Conservation (phyloP, 352 stramenopile genomes). For the Phytopythium vexans region DNA sequence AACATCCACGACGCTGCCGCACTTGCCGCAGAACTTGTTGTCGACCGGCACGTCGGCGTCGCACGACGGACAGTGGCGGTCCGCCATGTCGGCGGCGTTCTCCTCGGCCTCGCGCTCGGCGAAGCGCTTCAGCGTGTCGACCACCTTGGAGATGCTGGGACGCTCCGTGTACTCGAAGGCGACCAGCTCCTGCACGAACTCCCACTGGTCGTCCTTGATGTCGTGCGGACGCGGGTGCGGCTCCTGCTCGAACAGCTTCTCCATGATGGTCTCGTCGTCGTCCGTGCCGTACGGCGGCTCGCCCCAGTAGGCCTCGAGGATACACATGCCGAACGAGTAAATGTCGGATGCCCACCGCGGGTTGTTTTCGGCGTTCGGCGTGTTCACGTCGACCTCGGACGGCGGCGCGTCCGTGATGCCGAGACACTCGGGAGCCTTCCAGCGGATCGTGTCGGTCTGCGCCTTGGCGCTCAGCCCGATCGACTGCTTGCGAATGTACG, state of each 20-base stretch:
- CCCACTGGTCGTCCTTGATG: conserved; percentile 21
- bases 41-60: conserved; percentile 17
- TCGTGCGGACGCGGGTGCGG: conserved; percentile 15
- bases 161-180: conserved; percentile 16
- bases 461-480: conserved; percentile 24
- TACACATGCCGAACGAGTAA: conserved; percentile 38
- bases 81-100: conserved; percentile 14
- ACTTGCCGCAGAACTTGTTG: conserved; percentile 21
- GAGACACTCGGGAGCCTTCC: conserved; percentile 41
- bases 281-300: conserved; percentile 22
- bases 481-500: conserved; percentile 30
- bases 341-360: conserved; percentile 32
- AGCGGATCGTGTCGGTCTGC: conserved; percentile 32
- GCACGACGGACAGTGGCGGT: conserved; percentile 17
- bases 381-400: not conserved
- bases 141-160: conserved; percentile 9
- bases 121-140: conserved; percentile 16
- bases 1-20: conserved; percentile 8
- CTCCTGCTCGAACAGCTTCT: conserved; percentile 15
- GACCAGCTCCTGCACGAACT: conserved; percentile 13
- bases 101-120: conserved; percentile 16
- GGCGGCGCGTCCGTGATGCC: not conserved
- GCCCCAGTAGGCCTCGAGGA: conserved; percentile 23
- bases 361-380: conserved; percentile 6
- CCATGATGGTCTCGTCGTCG: conserved; percentile 26